phyloP scores from a whole-genome alignment of 192 early-diverging fungal genomes.

The Paraglomus occultum region DNA sequence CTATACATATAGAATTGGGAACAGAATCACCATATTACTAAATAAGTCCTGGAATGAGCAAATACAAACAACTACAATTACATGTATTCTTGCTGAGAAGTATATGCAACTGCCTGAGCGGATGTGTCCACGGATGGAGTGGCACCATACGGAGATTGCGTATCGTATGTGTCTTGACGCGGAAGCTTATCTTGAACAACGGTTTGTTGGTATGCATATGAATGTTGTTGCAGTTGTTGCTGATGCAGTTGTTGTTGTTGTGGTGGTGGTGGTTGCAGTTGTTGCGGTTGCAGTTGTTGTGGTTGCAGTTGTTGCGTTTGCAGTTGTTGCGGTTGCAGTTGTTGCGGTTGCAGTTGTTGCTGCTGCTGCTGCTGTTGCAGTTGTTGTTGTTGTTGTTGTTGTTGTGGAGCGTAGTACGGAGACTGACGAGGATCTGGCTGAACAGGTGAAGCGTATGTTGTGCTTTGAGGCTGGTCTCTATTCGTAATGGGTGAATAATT shows the following conservation, averaged over 20 bases:
- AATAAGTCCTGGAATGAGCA: too few species aligned
- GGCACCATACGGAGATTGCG: neutral
- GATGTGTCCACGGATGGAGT: neutral
- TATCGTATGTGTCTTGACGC: neutral
- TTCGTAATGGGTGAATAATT: neutral
- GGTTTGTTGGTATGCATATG: conserved; percentile 18
- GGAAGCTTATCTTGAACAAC: neutral
- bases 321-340: conserved; percentile 27
- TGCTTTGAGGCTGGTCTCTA: neutral
- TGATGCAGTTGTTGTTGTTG: conserved; percentile 34
- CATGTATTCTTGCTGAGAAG: too few species aligned
- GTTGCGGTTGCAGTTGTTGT: conserved; percentile 33
- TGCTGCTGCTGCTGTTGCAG: conserved; percentile 34
- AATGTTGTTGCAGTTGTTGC: conserved; percentile 32
- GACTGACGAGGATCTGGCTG: neutral
- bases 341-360: conserved; percentile 28
- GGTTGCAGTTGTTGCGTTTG: conserved; percentile 34
- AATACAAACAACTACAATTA: too few species aligned
- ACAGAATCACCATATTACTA: too few species aligned
- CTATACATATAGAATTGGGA: too few species aligned
- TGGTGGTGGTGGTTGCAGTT: conserved; percentile 28
- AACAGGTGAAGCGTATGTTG: neutral
- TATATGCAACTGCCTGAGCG: too few species aligned
- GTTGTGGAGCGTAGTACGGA: conserved; percentile 23
- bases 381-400: conserved; percentile 25